Conservation (phyloP, 495 filamentous ascomycete genomes). For the Xylaria flabelliformis region DNA sequence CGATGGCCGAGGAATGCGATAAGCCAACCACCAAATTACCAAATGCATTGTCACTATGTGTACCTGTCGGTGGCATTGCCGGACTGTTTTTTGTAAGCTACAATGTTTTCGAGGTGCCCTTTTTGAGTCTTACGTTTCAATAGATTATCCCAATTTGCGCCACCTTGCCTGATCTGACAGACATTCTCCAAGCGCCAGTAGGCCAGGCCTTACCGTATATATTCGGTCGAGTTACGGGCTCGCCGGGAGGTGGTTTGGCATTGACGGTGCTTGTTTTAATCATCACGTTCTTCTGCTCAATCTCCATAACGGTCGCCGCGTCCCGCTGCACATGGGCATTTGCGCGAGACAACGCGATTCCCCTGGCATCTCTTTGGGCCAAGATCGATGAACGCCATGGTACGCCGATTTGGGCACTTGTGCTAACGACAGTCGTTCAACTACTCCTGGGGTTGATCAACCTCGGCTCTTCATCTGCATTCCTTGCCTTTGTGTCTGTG, state of each 20-base stretch:
- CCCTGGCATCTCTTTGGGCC: slow-evolving; percentile 66
- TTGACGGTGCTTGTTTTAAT: slow-evolving; percentile 72
- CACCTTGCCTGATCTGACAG: slow-evolving; percentile 53
- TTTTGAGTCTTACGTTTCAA: not conserved
- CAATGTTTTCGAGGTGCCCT: slow-evolving; percentile 44
- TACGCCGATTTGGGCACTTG: slow-evolving; percentile 58
- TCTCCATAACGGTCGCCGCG: slow-evolving; percentile 59
- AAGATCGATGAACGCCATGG: slow-evolving; percentile 53
- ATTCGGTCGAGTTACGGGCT: slow-evolving; percentile 60
- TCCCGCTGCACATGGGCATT: slow-evolving; percentile 62
- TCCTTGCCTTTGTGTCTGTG: slow-evolving; percentile 62
- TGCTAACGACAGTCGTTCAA: slow-evolving; percentile 58
- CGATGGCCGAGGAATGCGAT: slow-evolving; percentile 62
- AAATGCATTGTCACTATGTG: slow-evolving; percentile 63
- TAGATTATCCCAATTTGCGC: slow-evolving; percentile 41
- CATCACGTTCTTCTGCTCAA: slow-evolving; percentile 62
- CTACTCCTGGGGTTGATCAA: slow-evolving; percentile 61
- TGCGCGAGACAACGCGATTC: slow-evolving; percentile 65
- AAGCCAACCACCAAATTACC: slow-evolving; percentile 64
- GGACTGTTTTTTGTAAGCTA: slow-evolving; percentile 65
- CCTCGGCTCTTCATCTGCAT: slow-evolving; percentile 61
- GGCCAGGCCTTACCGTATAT: slow-evolving; percentile 61
- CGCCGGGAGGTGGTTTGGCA: slow-evolving; percentile 66
- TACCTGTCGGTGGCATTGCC: slow-evolving; percentile 64
- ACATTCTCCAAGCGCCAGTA: slow-evolving; percentile 54